A percentile compares a stretch with the other conserved stretches of the same genome.
Evolutionary conservation across 1,284 basidiomycete species (phyloP).

Genomic region (Chiua sp.): DNA sequence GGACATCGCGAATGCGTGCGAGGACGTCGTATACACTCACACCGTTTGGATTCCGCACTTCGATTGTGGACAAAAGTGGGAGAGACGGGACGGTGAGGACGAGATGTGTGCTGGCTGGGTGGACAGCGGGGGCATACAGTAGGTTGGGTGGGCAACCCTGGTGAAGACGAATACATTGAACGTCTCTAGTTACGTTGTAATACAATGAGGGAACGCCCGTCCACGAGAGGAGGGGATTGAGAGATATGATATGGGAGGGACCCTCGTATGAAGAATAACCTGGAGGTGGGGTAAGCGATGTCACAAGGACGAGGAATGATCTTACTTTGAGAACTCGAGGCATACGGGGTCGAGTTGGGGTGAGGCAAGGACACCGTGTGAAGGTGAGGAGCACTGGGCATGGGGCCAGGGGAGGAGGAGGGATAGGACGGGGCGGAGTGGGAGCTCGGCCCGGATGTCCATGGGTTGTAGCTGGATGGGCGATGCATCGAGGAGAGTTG

Average conservation of each 20-base stretch:
- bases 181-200: constrained; percentile 34
- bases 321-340: constrained; percentile 23
- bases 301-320: too few relatives aligned
- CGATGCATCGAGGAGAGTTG: constrained; percentile 23
- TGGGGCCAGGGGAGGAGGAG: constrained; percentile 25
- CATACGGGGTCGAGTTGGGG: constrained; percentile 31
- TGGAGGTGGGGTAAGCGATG: constrained; percentile 10
- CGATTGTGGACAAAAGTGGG: constrained; percentile 35
- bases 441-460: constrained; percentile 19
- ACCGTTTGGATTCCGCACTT: constrained; percentile 34
- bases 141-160: constrained; percentile 19
- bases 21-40: constrained; percentile 37
- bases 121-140: constrained; percentile 29
- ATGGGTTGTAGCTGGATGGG: constrained; percentile 24
- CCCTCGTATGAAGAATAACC: constrained; percentile 13
- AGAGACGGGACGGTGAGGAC: constrained; percentile 26
- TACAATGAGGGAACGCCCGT: constrained; percentile 18
- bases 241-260: constrained; percentile 22
- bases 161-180: constrained; percentile 27
- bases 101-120: constrained; percentile 24
- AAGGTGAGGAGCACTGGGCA: constrained; percentile 31
- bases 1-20: constrained; percentile 31
- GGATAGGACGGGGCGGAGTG: constrained; percentile 14
- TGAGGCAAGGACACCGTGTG: constrained; percentile 36
- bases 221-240: constrained; percentile 36